phyloP scores from a whole-genome alignment of 2,329 filamentous ascomycete species.

The Aspergillus amoenus region DNA sequence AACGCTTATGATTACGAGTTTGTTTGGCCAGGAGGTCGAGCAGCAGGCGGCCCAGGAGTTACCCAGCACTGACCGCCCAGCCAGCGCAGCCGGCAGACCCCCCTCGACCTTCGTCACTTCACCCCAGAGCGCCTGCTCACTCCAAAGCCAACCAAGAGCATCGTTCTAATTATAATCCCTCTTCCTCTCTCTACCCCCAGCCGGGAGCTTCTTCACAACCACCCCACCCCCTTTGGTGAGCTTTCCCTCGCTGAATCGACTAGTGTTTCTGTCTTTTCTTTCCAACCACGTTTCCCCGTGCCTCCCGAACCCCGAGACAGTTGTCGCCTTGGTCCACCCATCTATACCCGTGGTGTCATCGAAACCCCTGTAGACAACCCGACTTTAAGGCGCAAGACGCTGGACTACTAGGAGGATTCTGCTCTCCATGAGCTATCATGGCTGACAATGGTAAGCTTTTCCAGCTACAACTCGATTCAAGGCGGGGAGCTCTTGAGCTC shows the following conservation, averaged over 20 bases:
- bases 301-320: slow-evolving; percentile 13
- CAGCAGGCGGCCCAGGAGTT: neutral
- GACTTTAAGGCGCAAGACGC: slow-evolving; percentile 15
- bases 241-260: neutral
- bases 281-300: neutral
- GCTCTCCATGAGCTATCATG: slow-evolving; percentile 33
- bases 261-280: slow-evolving; percentile 1
- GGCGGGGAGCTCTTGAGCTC: slow-evolving; percentile 9
- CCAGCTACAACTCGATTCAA: neutral
- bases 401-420: slow-evolving; percentile 22
- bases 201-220: neutral
- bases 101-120: neutral
- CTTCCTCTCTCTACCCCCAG: neutral
- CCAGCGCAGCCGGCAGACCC: slow-evolving; percentile 2
- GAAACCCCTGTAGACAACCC: slow-evolving; percentile 22
- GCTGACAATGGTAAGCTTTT: slow-evolving; percentile 34
- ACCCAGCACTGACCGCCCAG: slow-evolving; percentile 19
- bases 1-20: neutral
- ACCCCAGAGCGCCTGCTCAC: slow-evolving; percentile 4
- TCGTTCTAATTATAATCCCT: slow-evolving; percentile 6
- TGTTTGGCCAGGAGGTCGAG: neutral
- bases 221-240: neutral
- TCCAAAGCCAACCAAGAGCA: neutral
- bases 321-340: slow-evolving; percentile 26
- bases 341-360: slow-evolving; percentile 30